A percentile compares a stretch with the other conserved stretches of the same genome.
phyloP scores from a whole-genome alignment of 148 eudicot genomes.

The Linanthus parryae region DNA sequence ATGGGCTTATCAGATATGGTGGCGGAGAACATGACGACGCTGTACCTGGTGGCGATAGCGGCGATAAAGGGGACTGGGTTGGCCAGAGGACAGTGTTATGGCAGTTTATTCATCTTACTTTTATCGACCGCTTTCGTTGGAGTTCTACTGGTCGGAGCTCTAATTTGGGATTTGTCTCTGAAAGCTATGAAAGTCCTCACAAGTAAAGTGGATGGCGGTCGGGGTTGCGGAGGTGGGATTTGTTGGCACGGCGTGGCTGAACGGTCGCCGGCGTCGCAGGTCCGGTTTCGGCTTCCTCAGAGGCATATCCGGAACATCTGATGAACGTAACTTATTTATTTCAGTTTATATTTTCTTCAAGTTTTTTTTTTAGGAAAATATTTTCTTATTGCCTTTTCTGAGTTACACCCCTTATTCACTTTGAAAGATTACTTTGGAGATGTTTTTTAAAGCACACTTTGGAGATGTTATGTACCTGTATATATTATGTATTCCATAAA shows the following conservation, averaged over 20 bases:
- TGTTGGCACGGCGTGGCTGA: constrained; percentile 11
- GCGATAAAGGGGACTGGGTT: constrained; percentile 34
- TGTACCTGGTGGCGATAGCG: constrained; percentile 34
- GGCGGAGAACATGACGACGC: constrained; percentile 24
- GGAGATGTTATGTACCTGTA: no score
- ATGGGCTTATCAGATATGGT: constrained; percentile 43
- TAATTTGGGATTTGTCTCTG: constrained; percentile 41
- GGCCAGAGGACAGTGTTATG: constrained; percentile 20
- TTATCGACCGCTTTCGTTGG: constrained; percentile 31
- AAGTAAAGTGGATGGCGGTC: constrained; percentile 6
- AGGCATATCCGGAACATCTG: no score
- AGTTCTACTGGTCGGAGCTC: constrained; percentile 19
- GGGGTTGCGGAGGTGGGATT: constrained; percentile 5
- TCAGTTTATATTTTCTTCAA: no score
- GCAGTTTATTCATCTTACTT: constrained; percentile 27
- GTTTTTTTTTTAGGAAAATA: no score
- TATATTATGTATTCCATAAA: no score
- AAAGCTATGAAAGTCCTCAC: constrained; percentile 16
- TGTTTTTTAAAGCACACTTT: no score
- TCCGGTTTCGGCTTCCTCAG: constrained; percentile 28
- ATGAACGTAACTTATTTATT: no score
- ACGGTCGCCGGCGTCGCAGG: constrained; percentile 35
- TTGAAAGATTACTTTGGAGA: no score
- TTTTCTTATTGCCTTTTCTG: no score
- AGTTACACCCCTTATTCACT: no score